Conservation (phyloP, 768 basidiomycete species). For the Cyclocybe aegerita region DNA sequence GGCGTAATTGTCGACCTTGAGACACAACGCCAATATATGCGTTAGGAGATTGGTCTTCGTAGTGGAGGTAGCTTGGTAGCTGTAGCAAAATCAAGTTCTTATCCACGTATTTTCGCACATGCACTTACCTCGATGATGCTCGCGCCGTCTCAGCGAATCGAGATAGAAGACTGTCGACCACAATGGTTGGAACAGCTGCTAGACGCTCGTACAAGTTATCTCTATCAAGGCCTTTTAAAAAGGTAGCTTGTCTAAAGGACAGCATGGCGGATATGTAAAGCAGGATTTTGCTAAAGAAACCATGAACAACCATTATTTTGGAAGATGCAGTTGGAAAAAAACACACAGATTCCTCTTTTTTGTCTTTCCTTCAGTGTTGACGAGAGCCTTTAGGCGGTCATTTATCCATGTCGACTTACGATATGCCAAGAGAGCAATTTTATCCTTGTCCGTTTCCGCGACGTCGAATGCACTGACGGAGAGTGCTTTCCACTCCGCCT, state of each 20-base stretch:
- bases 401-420: constrained; percentile 70
- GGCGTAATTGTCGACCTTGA: constrained; percentile 76
- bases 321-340: background rate
- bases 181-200: constrained; percentile 52
- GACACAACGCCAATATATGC: constrained; percentile 78
- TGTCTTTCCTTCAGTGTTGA: constrained; percentile 49
- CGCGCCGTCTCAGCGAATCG: constrained; percentile 80
- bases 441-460: constrained; percentile 46
- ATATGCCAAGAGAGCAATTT: constrained; percentile 58
- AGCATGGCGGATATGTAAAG: constrained; percentile 85
- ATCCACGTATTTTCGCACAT: background rate
- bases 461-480: constrained; percentile 54
- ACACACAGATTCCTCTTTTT: constrained; percentile 63
- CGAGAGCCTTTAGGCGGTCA: constrained; percentile 50
- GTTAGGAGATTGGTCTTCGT: constrained; percentile 73
- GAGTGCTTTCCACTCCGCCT: constrained; percentile 77
- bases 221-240: constrained; percentile 41
- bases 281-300: constrained; percentile 59
- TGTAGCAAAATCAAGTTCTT: constrained; percentile 14
- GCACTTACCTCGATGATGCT: constrained; percentile 60
- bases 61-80: constrained; percentile 61
- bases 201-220: constrained; percentile 58
- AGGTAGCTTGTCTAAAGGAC: constrained; percentile 53
- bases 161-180: constrained; percentile 73
- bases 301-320: background rate